phyloP scores from a whole-genome alignment of 1,284 basidiomycete genomes.

The Marasmius sp. region DNA sequence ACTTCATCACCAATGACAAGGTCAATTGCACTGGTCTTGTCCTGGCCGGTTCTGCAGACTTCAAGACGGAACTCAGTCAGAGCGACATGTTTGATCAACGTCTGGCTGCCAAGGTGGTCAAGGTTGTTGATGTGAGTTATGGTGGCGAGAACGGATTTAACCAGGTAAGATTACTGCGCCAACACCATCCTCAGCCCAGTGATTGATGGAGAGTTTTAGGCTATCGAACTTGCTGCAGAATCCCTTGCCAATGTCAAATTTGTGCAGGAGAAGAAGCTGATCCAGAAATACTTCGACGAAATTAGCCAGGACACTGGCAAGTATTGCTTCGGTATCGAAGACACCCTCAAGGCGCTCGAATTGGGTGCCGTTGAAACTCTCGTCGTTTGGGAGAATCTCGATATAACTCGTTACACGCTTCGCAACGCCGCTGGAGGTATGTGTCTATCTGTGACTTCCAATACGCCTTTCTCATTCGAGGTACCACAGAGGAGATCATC shows the following conservation, averaged over 20 bases:
- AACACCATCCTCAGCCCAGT: background rate
- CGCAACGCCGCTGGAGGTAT: conserved; percentile 88
- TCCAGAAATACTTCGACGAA: conserved; percentile 99
- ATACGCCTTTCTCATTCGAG: background rate
- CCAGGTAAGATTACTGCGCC: conserved; percentile 53
- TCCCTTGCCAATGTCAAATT: conserved; percentile 98
- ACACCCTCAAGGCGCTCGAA: conserved; percentile 96
- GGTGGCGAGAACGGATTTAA: conserved; percentile 99
- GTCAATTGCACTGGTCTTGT: conserved; percentile 97
- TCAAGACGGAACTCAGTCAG: conserved; percentile 97
- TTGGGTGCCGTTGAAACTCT: conserved; percentile 96
- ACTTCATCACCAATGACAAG: conserved; percentile 98
- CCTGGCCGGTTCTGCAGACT: conserved; percentile 97
- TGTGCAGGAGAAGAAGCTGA: conserved; percentile 97
- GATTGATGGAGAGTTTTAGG: conserved; percentile 45
- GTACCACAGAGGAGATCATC: conserved; percentile 74
- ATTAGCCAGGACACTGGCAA: conserved; percentile 97
- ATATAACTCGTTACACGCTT: conserved; percentile 82
- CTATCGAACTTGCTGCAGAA: conserved; percentile 95
- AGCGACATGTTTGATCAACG: conserved; percentile 96
- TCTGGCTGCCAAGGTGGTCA: conserved; percentile 89
- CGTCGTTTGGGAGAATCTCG: conserved; percentile 98
- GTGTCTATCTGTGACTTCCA: conserved; percentile 17
- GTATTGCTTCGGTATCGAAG: conserved; percentile 98
- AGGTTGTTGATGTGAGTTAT: conserved; percentile 98